Evolutionary conservation across 2,329 filamentous ascomycete genomes (phyloP).

Genomic region (Clonostachys chloroleuca): DNA sequence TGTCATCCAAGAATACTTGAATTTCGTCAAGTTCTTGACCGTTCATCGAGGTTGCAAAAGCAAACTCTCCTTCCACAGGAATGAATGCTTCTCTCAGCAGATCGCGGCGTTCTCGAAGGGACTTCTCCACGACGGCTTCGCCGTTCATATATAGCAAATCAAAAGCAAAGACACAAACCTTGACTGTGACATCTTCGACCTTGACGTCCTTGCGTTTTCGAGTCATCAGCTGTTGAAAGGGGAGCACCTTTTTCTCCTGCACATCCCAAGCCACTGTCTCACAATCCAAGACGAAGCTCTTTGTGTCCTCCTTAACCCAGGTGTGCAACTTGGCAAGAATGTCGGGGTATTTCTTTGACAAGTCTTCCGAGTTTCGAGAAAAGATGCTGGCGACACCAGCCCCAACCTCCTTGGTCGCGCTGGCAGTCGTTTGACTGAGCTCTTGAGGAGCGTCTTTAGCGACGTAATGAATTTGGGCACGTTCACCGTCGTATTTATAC

Average conservation of each 20-base stretch:
- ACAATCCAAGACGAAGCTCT: slow-evolving; percentile 96
- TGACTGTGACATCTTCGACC: slow-evolving; percentile 89
- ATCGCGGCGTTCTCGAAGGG: slow-evolving; percentile 77
- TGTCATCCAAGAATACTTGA: slow-evolving; percentile 86
- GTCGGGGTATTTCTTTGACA: slow-evolving; percentile 97
- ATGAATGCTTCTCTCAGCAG: slow-evolving; percentile 70
- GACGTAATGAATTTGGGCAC: slow-evolving; percentile 98
- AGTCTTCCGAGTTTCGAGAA: slow-evolving; percentile 92
- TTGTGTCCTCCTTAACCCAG: slow-evolving; percentile 87
- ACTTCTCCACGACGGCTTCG: slow-evolving; percentile 80
- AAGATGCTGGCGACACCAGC: slow-evolving; percentile 88
- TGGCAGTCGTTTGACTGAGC: slow-evolving; percentile 56
- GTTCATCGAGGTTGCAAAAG: slow-evolving; percentile 83
- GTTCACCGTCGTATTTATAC: slow-evolving; percentile 97
- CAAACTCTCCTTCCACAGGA: slow-evolving; percentile 83
- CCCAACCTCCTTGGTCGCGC: slow-evolving; percentile 60
- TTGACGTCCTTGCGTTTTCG: slow-evolving; percentile 97
- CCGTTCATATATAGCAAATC: slow-evolving; percentile 93
- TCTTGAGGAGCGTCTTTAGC: slow-evolving; percentile 72
- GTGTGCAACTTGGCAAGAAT: slow-evolving; percentile 81
- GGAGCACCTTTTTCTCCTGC: slow-evolving; percentile 90
- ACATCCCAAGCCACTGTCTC: slow-evolving; percentile 97
- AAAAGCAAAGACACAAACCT: slow-evolving; percentile 96
- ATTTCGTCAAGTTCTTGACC: slow-evolving; percentile 91
- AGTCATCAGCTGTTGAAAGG: slow-evolving; percentile 98